phyloP scores from a whole-genome alignment of 139 green algal genomes.

The Pleodorina starrii region DNA sequence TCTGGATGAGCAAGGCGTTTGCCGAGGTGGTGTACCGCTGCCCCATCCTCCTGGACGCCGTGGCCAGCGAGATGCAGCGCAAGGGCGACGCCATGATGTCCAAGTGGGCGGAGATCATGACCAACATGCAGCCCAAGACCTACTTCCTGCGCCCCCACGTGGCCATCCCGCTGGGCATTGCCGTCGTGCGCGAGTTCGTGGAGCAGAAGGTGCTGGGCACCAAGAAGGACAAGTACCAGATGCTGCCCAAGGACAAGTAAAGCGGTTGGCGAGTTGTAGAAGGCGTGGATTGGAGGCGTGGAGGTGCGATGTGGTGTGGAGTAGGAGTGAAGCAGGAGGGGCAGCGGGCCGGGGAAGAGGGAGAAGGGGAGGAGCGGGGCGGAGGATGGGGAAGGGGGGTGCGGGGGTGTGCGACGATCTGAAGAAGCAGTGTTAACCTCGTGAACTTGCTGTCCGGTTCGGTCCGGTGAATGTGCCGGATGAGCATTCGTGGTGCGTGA shows the following conservation, averaged over 20 bases:
- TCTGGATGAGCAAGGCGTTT: conserved; percentile 73
- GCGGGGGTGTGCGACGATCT: too few relatives aligned
- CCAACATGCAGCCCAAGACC: conserved; percentile 93
- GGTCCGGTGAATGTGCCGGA: too few relatives aligned
- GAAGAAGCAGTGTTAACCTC: too few relatives aligned
- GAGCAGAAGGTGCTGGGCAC: conserved; percentile 82
- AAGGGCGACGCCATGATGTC: conserved; percentile 82
- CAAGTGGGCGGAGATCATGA: conserved; percentile 94
- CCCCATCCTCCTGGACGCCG: conserved; percentile 87
- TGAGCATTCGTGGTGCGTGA: too few relatives aligned
- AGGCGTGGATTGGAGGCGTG: too few relatives aligned
- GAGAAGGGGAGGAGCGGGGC: too few relatives aligned
- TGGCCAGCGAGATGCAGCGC: conserved; percentile 88
- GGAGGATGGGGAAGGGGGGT: too few relatives aligned
- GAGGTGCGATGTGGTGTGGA: too few relatives aligned
- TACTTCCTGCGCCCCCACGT: conserved; percentile 94
- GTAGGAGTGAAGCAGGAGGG: too few relatives aligned
- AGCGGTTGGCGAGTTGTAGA: too few relatives aligned
- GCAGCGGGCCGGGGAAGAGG: too few relatives aligned
- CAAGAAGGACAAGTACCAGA: conserved; percentile 62
- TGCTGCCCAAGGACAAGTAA: conserved; percentile 44
- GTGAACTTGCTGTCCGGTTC: too few relatives aligned
- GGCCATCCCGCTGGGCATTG: conserved; percentile 83
- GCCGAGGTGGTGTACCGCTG: conserved; percentile 68
- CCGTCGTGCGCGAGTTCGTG: conserved; percentile 87